Conservation (phyloP, 2,329 filamentous ascomycete genomes). For the Aspergillus neotritici region DNA sequence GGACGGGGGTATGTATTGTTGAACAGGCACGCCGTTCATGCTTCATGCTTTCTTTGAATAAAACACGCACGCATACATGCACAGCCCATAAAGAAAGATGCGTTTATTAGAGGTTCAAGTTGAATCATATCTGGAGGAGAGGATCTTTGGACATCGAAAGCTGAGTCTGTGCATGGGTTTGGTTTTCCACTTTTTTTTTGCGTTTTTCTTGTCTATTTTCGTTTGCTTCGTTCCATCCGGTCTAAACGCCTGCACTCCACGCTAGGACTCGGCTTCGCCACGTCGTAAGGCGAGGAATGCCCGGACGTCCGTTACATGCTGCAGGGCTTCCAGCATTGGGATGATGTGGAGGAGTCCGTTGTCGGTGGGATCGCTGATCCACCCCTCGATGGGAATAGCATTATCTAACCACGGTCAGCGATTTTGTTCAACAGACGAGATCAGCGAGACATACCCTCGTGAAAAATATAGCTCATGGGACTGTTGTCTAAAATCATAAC, state of each 20-base stretch:
- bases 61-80: too few relatives aligned
- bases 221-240: background rate
- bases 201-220: background rate
- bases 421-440: constrained; percentile 1
- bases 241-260: background rate
- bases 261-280: constrained; percentile 56
- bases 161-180: too few relatives aligned
- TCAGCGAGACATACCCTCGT: constrained; percentile 65
- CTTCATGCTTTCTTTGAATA: too few relatives aligned
- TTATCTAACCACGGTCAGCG: constrained; percentile 62
- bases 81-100: too few relatives aligned
- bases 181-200: constrained; percentile 1
- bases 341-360: constrained; percentile 90
- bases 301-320: constrained; percentile 94
- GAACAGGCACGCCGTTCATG: too few relatives aligned
- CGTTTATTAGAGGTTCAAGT: too few relatives aligned
- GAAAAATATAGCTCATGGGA: constrained; percentile 96
- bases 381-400: constrained; percentile 96
- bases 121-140: too few relatives aligned
- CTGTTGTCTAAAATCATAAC: constrained; percentile 99
- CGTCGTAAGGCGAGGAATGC: constrained; percentile 82
- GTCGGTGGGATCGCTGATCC: constrained; percentile 98
- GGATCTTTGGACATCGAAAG: too few relatives aligned
- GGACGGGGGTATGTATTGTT: too few relatives aligned
- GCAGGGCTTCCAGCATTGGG: constrained; percentile 84